phyloP scores from a whole-genome alignment of 495 filamentous ascomycete species.

The Penicillium macrosclerotiorum region DNA sequence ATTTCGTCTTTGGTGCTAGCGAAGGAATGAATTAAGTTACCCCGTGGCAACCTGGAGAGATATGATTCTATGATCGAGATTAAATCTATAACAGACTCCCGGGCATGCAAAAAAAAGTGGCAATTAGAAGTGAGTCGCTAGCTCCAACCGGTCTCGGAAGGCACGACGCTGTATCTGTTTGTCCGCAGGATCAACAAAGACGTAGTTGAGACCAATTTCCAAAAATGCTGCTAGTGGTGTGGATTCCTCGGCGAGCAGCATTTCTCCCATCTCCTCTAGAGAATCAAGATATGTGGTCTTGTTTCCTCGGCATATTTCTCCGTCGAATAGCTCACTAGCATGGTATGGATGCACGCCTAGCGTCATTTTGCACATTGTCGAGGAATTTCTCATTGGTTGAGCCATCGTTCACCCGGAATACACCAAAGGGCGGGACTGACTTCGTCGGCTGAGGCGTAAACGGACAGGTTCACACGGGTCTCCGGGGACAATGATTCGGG shows the following conservation, averaged over 20 bases:
- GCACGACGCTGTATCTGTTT: conserved; percentile 29
- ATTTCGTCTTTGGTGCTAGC: conserved; percentile 28
- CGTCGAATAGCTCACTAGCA: conserved; percentile 22
- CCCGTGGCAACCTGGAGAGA: conserved; percentile 16
- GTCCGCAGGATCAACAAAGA: conserved; percentile 27
- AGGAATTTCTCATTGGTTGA: conserved; percentile 19
- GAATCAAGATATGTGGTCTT: conserved; percentile 7
- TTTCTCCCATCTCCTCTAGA: conserved; percentile 9
- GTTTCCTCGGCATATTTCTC: neutral
- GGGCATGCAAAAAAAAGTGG: conserved; percentile 32
- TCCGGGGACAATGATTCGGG: too few relatives aligned
- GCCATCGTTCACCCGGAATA: too few relatives aligned
- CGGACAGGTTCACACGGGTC: too few relatives aligned
- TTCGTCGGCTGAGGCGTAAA: too few relatives aligned
- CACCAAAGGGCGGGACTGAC: too few relatives aligned
- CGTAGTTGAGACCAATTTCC: conserved; percentile 33
- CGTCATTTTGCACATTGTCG: conserved; percentile 29
- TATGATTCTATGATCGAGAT: conserved; percentile 25
- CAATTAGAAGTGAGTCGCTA: conserved; percentile 22
- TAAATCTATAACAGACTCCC: conserved; percentile 27
- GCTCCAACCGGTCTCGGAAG: conserved; percentile 25
- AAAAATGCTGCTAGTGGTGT: conserved; percentile 29
- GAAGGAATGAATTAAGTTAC: conserved; percentile 33
- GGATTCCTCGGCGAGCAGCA: conserved; percentile 8
- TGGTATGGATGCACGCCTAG: conserved; percentile 34